phyloP scores from a whole-genome alignment of 1,284 basidiomycete genomes.

The Pseudozyma pruni region DNA sequence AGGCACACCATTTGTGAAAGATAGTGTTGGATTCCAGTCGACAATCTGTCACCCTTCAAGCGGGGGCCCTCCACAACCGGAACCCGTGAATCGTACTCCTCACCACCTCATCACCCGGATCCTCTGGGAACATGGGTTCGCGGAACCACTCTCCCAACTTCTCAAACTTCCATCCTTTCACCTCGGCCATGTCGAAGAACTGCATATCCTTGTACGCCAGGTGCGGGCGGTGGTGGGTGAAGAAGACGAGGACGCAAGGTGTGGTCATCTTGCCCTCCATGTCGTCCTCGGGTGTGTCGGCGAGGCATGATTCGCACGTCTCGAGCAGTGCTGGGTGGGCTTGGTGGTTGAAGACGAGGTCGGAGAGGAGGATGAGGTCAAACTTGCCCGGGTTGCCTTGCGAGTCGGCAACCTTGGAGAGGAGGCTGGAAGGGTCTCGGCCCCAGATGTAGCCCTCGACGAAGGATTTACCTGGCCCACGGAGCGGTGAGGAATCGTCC shows the following conservation, averaged over 20 bases:
- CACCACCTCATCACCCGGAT: constrained; percentile 55
- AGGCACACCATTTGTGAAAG: too few relatives aligned
- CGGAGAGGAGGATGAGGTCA: constrained; percentile 87
- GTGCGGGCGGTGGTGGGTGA: constrained; percentile 87
- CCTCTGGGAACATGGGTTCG: constrained; percentile 67
- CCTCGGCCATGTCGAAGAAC: constrained; percentile 79
- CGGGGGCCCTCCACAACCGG: constrained; percentile 41
- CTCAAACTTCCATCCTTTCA: constrained; percentile 79
- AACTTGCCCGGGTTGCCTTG: constrained; percentile 70
- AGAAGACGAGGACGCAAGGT: constrained; percentile 83
- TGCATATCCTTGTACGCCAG: constrained; percentile 83
- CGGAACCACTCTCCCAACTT: constrained; percentile 77
- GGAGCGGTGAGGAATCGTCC: constrained; percentile 51
- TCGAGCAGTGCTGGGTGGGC: constrained; percentile 85
- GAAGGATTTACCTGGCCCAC: constrained; percentile 54
- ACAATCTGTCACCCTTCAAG: too few relatives aligned
- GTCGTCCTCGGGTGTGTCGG: constrained; percentile 37
- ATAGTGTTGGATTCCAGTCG: too few relatives aligned
- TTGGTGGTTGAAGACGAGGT: constrained; percentile 81
- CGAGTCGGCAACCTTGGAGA: constrained; percentile 69
- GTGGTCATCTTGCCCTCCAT: constrained; percentile 18
- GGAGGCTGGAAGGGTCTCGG: constrained; percentile 73
- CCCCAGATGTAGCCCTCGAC: constrained; percentile 87
- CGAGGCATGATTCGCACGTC: constrained; percentile 75
- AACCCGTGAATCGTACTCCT: constrained; percentile 58